Conservation (phyloP, 2,329 filamentous ascomycete genomes). For the Botryosphaeria dothidea region DNA sequence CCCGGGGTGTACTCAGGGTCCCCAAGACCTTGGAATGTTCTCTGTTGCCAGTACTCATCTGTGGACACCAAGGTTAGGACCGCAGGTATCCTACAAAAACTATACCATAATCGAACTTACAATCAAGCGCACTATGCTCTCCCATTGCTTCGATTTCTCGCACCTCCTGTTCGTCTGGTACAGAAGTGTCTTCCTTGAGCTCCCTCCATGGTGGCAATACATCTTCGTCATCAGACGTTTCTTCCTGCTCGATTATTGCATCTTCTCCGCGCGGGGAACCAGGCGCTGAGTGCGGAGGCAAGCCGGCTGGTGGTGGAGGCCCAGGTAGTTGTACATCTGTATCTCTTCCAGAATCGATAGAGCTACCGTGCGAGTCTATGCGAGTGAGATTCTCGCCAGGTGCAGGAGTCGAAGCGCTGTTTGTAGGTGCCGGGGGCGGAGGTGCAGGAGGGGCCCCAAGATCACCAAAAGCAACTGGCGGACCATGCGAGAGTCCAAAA, state of each 20-base stretch:
- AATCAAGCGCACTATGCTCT: slow-evolving; percentile 58
- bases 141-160: slow-evolving; percentile 55
- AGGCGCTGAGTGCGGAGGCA: not conserved
- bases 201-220: slow-evolving; percentile 50
- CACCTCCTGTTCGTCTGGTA: slow-evolving; percentile 59
- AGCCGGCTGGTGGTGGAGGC: slow-evolving; percentile 6
- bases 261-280: not conserved
- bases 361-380: slow-evolving; percentile 19
- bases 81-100: too few species aligned
- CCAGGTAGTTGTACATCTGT: not conserved
- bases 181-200: slow-evolving; percentile 57
- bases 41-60: slow-evolving; percentile 60
- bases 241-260: slow-evolving; percentile 7
- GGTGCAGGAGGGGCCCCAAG: slow-evolving; percentile 20
- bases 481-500: slow-evolving; percentile 24
- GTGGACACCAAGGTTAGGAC: not conserved
- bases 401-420: slow-evolving; percentile 18
- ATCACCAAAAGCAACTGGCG: slow-evolving; percentile 16
- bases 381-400: slow-evolving; percentile 15
- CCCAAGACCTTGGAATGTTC: slow-evolving; percentile 56
- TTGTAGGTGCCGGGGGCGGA: slow-evolving; percentile 24
- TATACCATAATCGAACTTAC: slow-evolving; percentile 32
- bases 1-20: slow-evolving; percentile 58
- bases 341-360: slow-evolving; percentile 6
- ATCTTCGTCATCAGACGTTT: slow-evolving; percentile 39